Evolutionary conservation across 306 rosid species (phyloP).

Genomic region (Leucaena leucocephala): DNA sequence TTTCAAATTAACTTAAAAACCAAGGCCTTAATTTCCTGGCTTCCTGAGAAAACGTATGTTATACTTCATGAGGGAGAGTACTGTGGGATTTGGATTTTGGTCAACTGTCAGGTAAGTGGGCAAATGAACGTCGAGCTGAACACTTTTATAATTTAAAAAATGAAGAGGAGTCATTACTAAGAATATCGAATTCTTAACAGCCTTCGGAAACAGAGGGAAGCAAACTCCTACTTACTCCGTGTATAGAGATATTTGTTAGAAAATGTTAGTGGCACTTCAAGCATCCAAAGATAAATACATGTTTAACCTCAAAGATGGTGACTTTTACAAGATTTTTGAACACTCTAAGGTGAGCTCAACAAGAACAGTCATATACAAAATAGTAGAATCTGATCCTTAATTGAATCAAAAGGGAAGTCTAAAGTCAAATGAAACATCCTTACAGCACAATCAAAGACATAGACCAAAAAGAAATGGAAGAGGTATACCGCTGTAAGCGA

Average conservation of each 20-base stretch:
- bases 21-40: not conserved
- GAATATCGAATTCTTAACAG: not conserved
- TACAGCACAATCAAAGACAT: not conserved
- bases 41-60: not conserved
- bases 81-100: not conserved
- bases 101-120: not conserved
- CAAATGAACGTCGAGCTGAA: not conserved
- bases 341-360: slow-evolving; percentile 8
- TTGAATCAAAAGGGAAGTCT: not conserved
- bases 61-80: not conserved
- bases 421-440: not conserved
- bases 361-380: not conserved
- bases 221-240: not conserved
- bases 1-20: not conserved
- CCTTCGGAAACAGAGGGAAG: not conserved
- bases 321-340: slow-evolving; percentile 1
- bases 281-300: not conserved
- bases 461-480: not conserved
- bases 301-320: not conserved
- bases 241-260: not conserved
- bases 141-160: too few species aligned
- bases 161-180: not conserved
- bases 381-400: not conserved
- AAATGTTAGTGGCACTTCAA: not conserved
- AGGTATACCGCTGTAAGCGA: slow-evolving; percentile 76